Evolutionary conservation across 179 eudicot species (phyloP), one percentile per base, ranked within the genome.

Genomic region (Patellifolia procumbens): DNA sequence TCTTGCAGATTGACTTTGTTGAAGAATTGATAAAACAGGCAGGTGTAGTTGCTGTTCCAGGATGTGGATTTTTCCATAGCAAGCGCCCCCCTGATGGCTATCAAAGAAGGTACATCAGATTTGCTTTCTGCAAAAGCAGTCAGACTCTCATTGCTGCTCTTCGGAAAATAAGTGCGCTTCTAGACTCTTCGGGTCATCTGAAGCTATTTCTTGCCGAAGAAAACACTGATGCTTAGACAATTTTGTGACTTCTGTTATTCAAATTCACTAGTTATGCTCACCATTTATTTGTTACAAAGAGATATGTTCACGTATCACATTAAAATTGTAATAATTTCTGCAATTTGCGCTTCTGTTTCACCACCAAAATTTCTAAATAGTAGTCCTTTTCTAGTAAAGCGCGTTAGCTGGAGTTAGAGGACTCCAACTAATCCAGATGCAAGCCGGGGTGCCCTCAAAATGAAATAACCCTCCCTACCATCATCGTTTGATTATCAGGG

Each of bases 91-190:
- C 69, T 48, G 89, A 73, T 45, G 46, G 78, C 17, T 85, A 88
- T 60, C 89, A 86, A 58, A 84, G 76, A 43, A 81, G 92, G 77
- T 94, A 91, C 66, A 83, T 94, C 77, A 80, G 98, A 71, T 89
- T 92, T 63, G 98, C 97, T 66, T 94, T 91, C 86, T 91, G 98
- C 88, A 94, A 94, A 82, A 85, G 89, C 75, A 84, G 81, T n/a
- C 78, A 84, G 22, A 94, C 97, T 35, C 78, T 94, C 58, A 74
- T 80, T 61, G 85, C 91, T 76, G 97, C 97, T 82, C 83, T 84
- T 51, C 77, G 72, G 70, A 88, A 84, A 81, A 79, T 94, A 56
- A 77, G 78, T 20, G 82, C 45, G 26, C 86, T 92, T 68, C 87
- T 87, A 19, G 84, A 94, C 77, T 78, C 81, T 49, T 78, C 83